These are phyloP conservation scores for Fusarium algeriense DNA, from an alignment of 2,329 filamentous ascomycete species.

Conservation along the genomic window DNA sequence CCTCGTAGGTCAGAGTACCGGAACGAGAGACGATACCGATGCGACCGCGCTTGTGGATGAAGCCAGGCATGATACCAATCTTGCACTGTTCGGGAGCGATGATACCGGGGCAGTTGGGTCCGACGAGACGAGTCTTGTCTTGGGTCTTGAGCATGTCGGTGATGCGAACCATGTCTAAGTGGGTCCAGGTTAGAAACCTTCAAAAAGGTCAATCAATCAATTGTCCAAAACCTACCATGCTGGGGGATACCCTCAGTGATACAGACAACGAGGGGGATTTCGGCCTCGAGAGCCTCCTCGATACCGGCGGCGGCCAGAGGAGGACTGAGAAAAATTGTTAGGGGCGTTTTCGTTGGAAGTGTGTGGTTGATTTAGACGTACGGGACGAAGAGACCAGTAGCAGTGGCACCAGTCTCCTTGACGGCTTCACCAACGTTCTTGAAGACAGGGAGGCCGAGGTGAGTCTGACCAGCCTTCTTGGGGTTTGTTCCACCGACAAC, in stretches of 20 bases:
- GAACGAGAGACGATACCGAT: constrained; percentile 99
- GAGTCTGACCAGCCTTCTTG: constrained; percentile 93
- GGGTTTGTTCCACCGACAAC: constrained; percentile 99
- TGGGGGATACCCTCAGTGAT: constrained; percentile 99
- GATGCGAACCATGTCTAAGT: constrained; percentile 95
- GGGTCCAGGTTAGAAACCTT: constrained; percentile 29
- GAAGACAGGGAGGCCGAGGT: constrained; percentile 94
- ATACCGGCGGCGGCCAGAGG: constrained; percentile 94
- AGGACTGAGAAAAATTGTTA: constrained; percentile 68
- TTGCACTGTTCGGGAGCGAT: constrained; percentile 98
- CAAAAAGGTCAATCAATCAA: constrained; percentile 5
- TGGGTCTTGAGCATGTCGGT: constrained; percentile 98
- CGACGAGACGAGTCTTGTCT: constrained; percentile 94
- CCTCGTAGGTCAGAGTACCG: constrained; percentile 98
- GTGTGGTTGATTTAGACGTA: constrained; percentile 58
- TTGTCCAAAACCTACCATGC: constrained; percentile 74
- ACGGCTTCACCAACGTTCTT: constrained; percentile 88
- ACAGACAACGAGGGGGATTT: constrained; percentile 94
- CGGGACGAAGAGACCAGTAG: constrained; percentile 97
- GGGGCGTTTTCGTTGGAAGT: constrained; percentile 13
- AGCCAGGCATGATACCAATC: constrained; percentile 99
- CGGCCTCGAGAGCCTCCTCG: constrained; percentile 93
- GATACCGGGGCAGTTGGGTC: constrained; percentile 98
- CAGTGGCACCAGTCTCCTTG: constrained; percentile 89
- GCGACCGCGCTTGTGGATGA: constrained; percentile 99